These are phyloP conservation scores for Curvularia spicifera DNA, from an alignment of 2,329 filamentous ascomycete genomes.

Conservation along the genomic window DNA sequence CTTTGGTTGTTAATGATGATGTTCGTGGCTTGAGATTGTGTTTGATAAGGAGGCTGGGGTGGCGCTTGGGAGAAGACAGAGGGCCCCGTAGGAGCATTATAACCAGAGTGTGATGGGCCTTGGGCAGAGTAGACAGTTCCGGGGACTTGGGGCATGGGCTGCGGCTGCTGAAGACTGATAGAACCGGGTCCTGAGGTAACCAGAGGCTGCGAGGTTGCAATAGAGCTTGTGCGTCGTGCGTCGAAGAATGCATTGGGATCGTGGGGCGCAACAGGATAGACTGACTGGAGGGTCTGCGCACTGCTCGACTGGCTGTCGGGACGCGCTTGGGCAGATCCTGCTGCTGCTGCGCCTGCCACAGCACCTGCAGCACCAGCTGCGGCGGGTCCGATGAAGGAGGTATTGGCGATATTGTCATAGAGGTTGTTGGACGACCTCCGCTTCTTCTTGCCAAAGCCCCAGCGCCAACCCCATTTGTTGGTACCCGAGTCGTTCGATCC, in stretches of 20 bases:
- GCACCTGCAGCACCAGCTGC: conserved; percentile 49
- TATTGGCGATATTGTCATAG: conserved; percentile 43
- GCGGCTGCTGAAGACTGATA: conserved; percentile 82
- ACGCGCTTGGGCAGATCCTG: conserved; percentile 57
- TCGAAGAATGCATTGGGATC: conserved; percentile 68
- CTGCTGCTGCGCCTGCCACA: conserved; percentile 49
- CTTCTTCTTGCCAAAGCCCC: conserved; percentile 60
- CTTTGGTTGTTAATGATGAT: conserved; percentile 21
- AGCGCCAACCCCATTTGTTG: conserved; percentile 67
- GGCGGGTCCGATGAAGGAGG: conserved; percentile 47
- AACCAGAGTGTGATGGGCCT: conserved; percentile 48
- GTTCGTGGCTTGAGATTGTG: conserved; percentile 30
- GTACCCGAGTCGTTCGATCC: conserved; percentile 61
- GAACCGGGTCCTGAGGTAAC: conserved; percentile 51
- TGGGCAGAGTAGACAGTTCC: conserved; percentile 67
- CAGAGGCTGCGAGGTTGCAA: conserved; percentile 50
- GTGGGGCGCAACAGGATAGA: conserved; percentile 70
- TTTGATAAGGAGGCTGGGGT: conserved; percentile 29
- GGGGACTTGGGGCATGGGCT: conserved; percentile 76
- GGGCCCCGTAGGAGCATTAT: conserved; percentile 51
- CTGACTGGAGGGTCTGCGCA: conserved; percentile 63
- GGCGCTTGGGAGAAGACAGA: conserved; percentile 48
- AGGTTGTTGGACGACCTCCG: conserved; percentile 45
- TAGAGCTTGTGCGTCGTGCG: conserved; percentile 58
- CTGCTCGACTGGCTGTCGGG: conserved; percentile 56